Evolutionary conservation across 139 green algal genomes (phyloP), one percentile per base, ranked within the genome.

Genomic region (Zygnema cylindricum): DNA sequence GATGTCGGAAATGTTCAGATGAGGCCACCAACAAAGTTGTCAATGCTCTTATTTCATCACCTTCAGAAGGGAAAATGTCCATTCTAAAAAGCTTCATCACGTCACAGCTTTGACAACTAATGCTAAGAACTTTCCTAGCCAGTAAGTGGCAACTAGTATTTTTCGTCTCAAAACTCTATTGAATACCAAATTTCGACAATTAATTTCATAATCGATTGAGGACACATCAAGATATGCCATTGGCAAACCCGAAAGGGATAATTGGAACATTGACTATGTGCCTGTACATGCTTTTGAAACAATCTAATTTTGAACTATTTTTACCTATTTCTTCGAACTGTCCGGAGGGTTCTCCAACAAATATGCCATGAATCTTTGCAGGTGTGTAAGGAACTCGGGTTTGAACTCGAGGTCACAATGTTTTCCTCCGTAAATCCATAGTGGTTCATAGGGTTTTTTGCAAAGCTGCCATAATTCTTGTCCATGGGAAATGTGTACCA

Each of bases 401-500:
- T 81, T 94, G 1, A 91, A 81, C 79, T 96, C 95, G 43, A 97
- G 77, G 82, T 97, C 88, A 38, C 88, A 92, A 43, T 92, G 88
- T 11, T 22, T 40, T 7, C 85, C 88, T 7, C 94, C 92, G 55
- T 93, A 63, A 0, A 96, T 94, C 93, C 95, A 98, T 39, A 98
- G 92, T 1, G 95, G 94, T 42, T 94, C 81, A 43, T 76, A 88
- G 1, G 93, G 88, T 42, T 93, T 92, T 81, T 94, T 93, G 84
- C 84, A 91, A 11, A 88, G n/a, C 22, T 88, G 55, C 0, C n/a
- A 54, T 0, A 98, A 92, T 55, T 86, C 63, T 85, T 94, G 55
- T 1, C 95, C 96, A 69, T 97, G 95, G 33, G 86, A 91, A 39
- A 98, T 89, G 69, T 96, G 86, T 35, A 98, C 96, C n/a, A 98